Evolutionary conservation across 176 grass and related monocot species (phyloP).

Genomic region (Raddia guianensis): DNA sequence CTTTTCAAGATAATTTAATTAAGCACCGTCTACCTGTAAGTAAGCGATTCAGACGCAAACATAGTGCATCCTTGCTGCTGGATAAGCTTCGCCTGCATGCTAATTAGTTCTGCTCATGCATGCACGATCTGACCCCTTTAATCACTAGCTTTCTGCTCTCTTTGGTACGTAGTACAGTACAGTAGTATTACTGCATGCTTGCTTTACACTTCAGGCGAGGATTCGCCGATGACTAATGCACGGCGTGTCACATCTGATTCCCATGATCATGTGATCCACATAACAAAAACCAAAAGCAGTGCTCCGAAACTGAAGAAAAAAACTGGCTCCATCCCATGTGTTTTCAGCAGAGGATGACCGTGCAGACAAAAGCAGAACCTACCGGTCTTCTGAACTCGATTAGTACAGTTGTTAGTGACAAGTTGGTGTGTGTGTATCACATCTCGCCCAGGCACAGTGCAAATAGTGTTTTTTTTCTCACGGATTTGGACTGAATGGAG

Average conservation of each 20-base stretch:
- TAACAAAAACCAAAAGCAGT: background rate
- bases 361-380: background rate
- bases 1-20: too few species aligned
- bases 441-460: too few species aligned
- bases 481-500: too few species aligned
- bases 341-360: background rate
- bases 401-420: too few species aligned
- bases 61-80: too few species aligned
- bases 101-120: background rate
- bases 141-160: background rate
- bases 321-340: too few species aligned
- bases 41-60: too few species aligned
- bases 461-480: too few species aligned
- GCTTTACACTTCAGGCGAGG: background rate
- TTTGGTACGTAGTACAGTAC: background rate
- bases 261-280: background rate
- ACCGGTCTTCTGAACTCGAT: background rate
- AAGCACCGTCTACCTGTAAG: too few species aligned
- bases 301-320: too few species aligned
- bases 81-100: conserved; percentile 24
- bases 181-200: background rate
- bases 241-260: conserved; percentile 36
- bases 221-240: conserved; percentile 18
- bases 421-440: too few species aligned
- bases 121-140: background rate